These are phyloP conservation scores for Saccharomycopsis babjevae DNA, from an alignment of 805 yeast genomes.

Conservation along the genomic window DNA sequence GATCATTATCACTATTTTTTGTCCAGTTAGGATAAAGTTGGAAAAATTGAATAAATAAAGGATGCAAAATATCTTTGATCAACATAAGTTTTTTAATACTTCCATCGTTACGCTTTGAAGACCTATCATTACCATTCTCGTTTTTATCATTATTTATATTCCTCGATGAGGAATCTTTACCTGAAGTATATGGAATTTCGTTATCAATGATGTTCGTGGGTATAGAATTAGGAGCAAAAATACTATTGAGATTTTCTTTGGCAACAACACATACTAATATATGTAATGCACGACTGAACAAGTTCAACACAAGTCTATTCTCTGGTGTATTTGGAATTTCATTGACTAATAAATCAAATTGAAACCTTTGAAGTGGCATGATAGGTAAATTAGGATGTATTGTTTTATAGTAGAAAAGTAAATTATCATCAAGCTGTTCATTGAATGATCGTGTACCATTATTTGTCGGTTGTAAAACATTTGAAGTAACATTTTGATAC, in stretches of 20 bases:
- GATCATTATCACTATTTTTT: not conserved
- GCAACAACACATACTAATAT: constrained; percentile 28
- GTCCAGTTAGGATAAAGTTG: constrained; percentile 13
- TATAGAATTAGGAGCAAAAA: constrained; percentile 10
- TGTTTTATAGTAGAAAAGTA: constrained; percentile 27
- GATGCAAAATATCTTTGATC: constrained; percentile 17
- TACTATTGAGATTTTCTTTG: constrained; percentile 24
- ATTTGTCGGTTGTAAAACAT: not conserved
- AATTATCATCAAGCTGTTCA: constrained; percentile 22
- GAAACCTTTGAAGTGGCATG: constrained; percentile 27
- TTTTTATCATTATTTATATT: not conserved
- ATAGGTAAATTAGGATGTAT: constrained; percentile 33
- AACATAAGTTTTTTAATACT: constrained; percentile 4
- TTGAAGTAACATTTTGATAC: not conserved
- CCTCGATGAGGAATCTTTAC: not conserved
- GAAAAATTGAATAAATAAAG: constrained; percentile 14
- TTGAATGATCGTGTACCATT: constrained; percentile 1
- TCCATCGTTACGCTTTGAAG: not conserved
- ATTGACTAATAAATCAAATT: constrained; percentile 18
- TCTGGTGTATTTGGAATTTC: constrained; percentile 20
- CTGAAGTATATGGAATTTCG: not conserved
- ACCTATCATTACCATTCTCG: not conserved
- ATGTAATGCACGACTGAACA: constrained; percentile 28
- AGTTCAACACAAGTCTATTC: constrained; percentile 23
- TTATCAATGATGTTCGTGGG: not conserved